Base-by-base conservation (phyloP, 139 green algal genomes). In the Edaphochlamys debaryana region DNA sequence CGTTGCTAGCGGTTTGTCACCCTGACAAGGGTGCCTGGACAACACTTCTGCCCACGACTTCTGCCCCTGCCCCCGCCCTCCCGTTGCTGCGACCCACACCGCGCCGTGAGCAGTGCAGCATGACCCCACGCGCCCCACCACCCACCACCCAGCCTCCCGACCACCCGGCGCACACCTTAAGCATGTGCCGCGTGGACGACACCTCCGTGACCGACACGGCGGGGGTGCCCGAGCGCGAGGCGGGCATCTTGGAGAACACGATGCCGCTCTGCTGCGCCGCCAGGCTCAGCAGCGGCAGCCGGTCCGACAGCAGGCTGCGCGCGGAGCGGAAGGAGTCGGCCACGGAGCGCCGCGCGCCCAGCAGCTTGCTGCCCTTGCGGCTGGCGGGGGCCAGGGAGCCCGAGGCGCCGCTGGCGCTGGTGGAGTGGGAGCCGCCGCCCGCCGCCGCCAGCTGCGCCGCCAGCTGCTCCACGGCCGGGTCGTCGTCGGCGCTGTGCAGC, bases 231-330 rank as follows among this genome's bases (percentile, higher is more conserved):
- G 76, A 32, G 42, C 73, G 62, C 0, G 32, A 56, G 30, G 62
- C 32, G 32, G 76, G 76, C 76, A 82, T 82, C 76, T 82, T 82
- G 64, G n/a, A 74, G 32, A n/a, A 82, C 63, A 82, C 76, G 42
- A 82, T 82, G 23, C 76, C 76, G 1, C 8, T 38, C 34, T 81
- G 75, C 75, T 82, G 76, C 63, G 76, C 76, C 42, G 76, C 76
- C 32, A 82, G 76, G 25, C 62, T 74, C 41, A 82, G 63, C 41
- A 82, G 42, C 63, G 76, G 76, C 76, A 82, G 41, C 32, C 63
- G 41, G 45, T 82, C 76, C 17, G 48, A 37, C 4, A 56, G 73
- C n/a, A 30, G 40, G 40, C 37, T 56, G 27, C 52, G 3, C 0
- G 38, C 60, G 0, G n/a, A 40, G n/a, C 34, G 36, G 38, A 13